phyloP scores from a whole-genome alignment of 2,329 filamentous ascomycete genomes.

The Colletotrichum chrysophilum region DNA sequence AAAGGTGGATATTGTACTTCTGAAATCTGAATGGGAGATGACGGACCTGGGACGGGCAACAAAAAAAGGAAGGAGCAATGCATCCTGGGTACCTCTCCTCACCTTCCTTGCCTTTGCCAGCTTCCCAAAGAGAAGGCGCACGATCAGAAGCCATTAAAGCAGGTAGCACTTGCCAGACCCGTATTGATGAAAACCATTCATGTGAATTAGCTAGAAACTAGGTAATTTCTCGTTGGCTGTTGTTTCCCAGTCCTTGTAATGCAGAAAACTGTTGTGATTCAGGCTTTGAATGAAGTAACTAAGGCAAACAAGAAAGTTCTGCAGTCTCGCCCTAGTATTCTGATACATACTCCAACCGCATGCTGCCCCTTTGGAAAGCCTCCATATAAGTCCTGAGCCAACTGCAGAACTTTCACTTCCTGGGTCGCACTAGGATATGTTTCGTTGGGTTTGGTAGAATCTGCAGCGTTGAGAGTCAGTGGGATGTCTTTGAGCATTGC shows the following conservation, averaged over 20 bases:
- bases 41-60: neutral
- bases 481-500: neutral
- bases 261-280: neutral
- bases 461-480: neutral
- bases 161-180: neutral
- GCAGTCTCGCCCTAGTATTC: neutral
- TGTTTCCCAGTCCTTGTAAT: neutral
- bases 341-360: neutral
- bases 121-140: neutral
- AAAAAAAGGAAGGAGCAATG: neutral
- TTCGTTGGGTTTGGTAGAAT: conserved; percentile 3
- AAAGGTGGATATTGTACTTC: too few relatives aligned
- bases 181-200: neutral
- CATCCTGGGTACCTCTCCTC: neutral
- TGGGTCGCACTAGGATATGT: neutral
- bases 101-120: neutral
- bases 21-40: neutral
- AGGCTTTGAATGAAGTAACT: neutral
- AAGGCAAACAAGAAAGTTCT: neutral
- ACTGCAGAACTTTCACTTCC: neutral
- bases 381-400: neutral
- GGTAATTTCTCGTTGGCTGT: too few relatives aligned
- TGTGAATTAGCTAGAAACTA: neutral
- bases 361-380: neutral
- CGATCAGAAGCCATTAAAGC: neutral